Base-by-base conservation (phyloP, 148 eudicot genomes). In the Camellia lanceoleosa region DNA sequence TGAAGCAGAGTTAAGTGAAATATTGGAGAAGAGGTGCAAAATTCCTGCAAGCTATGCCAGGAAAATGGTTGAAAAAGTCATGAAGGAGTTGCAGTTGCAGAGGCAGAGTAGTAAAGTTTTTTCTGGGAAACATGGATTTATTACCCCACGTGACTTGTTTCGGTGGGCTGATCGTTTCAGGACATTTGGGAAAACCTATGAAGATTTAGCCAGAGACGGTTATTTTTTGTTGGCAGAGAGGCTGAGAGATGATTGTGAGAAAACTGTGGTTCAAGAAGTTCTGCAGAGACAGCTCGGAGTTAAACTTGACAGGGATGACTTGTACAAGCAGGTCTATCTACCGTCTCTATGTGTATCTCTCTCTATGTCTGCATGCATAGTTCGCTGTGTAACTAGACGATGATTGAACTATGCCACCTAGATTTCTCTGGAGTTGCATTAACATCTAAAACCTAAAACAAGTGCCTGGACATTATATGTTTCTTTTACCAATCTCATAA, bases 91-190 rank as follows among this genome's bases (percentile, higher is more conserved):
- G 83, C 99, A 96, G 84, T 73, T 92, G 84, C 95, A 85, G 63
- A 91, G 99, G 88, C 99, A 92, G 84, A 88, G 90, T 68, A 96
- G 93, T 83, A 94, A 96, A 86, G 85, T 94, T 15, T 96, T 96
- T 89, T 98, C 99, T 76, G 99, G 99, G 80, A 96, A 96, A 87
- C 98, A 96, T 78, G 99, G 99, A 61, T 96, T 91, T 69, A 96
- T 96, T 13, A 96, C 99, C 55, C 99, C 98, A 68, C 92, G 99
- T 75, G 99, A 96, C 86, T 87, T 94, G 87, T 91, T 96, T 84
- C 78, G 99, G 68, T 96, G 99, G 99, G 97, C 98, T 75, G 87
- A 90, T 76, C 98, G 99, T 69, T 92, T 83, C 74, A 84, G 88
- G 74, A 83, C 62, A 79, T 87, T 79, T 83, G 99, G 91, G 72